Evolutionary conservation across 495 filamentous ascomycete species (phyloP), one percentile per base, ranked within the genome.

Genomic region (Penicillium soppii): DNA sequence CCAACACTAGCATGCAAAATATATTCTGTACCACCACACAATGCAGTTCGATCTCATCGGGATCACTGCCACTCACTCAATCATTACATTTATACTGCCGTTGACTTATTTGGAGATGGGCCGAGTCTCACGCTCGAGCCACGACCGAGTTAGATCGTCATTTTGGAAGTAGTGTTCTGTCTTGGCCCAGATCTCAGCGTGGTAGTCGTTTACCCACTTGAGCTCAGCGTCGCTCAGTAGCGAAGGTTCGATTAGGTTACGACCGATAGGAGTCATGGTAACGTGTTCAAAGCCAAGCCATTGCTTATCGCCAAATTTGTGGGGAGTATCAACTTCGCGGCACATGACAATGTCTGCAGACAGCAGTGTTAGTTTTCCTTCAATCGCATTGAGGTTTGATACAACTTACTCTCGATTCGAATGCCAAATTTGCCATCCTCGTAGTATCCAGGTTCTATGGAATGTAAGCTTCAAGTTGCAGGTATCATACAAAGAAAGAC

Each of bases 401-500:
- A 56, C 21, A 22, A 58, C 78, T 62, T 76, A 79, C 89, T 97
- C 72, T 99, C 95, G 60, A 97, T 97, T 25, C 95, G 88, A 61
- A 99, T 95, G n/a, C 95, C 95, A 62, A 95, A 99, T 8, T 85
- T 85, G 38, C 91, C 95, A 60, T 99, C 95, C 70, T 97, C 95
- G 71, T 99, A 99, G 73, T 91, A 99, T 25, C 95, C 95, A 12
- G 94, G 95, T 66, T 99, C 92, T 82, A 52, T n/a, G 38, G 63
- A 25, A 70, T 57, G 46, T 65, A 21, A 50, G 43, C 40, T 43
- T 20, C 6, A 5, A 12, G 5, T 35, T 7, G 7, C 20, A 38
- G 9, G 27, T 5, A 29, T 8, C 7, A 3, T 19, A 25, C 17
- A 26, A 29, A 30, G 15, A n/a, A 22, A 22, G 25, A 45, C 71